Conservation (phyloP, 177 flowering plant genomes). For the Vitis hybrid region DNA sequence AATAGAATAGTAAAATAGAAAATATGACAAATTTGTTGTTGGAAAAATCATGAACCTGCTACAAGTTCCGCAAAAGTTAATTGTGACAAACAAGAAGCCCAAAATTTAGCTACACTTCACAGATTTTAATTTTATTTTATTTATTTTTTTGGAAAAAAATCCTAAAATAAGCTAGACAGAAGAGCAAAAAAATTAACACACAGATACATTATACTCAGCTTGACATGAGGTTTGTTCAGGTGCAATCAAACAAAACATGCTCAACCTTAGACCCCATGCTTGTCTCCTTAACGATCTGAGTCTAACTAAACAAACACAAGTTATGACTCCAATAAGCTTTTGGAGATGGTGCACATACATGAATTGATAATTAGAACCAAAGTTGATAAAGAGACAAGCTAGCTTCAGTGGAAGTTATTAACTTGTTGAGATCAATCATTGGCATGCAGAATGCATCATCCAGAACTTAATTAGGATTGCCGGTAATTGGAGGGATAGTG, state of each 20-base stretch:
- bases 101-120: neutral
- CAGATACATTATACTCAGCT: neutral
- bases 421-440: no score
- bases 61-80: neutral
- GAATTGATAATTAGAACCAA: neutral
- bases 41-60: no score
- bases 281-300: neutral
- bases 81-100: neutral
- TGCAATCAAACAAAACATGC: neutral
- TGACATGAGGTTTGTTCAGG: neutral
- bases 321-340: neutral
- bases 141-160: no score
- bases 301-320: neutral
- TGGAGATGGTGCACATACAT: neutral
- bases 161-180: no score
- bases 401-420: no score
- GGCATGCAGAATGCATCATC: no score
- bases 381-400: no score
- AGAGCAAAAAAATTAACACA: no score
- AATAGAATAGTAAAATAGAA: neutral
- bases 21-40: neutral
- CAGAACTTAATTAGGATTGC: no score
- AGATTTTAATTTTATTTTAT: neutral
- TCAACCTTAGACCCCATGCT: neutral
- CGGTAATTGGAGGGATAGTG: no score